A percentile compares a stretch with the other conserved stretches of the same genome.
Evolutionary conservation across 352 stramenopile genomes (phyloP).

Genomic region (Plasmopara viticola): DNA sequence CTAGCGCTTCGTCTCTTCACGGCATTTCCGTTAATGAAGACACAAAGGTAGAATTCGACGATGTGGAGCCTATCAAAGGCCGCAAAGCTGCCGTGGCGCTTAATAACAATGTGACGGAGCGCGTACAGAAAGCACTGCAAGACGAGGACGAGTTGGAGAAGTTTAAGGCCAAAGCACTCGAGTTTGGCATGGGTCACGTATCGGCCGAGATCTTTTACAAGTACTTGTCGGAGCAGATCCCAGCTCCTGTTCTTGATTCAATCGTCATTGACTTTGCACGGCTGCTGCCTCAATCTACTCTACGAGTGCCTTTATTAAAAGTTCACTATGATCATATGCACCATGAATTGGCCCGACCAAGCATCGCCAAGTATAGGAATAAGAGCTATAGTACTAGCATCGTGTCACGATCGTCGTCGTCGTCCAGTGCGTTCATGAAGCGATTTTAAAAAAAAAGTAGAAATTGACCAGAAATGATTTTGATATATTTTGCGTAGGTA

Average conservation of each 20-base stretch:
- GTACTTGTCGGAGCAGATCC: conserved; percentile 57
- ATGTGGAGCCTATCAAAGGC: conserved; percentile 70
- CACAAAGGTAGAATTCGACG: conserved; percentile 41
- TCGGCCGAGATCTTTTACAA: conserved; percentile 54
- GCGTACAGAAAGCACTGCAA: conserved; percentile 45
- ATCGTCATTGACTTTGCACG: conserved; percentile 81
- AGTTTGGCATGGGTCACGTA: conserved; percentile 69
- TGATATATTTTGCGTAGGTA: conserved; percentile 6
- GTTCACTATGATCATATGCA: conserved; percentile 55
- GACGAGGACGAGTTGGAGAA: conserved; percentile 57
- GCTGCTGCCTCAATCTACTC: conserved; percentile 47
- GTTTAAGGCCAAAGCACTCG: conserved; percentile 72
- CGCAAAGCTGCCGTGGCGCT: conserved; percentile 66
- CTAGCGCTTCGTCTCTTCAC: conserved; percentile 42
- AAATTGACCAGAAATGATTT: not conserved
- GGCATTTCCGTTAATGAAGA: conserved; percentile 49
- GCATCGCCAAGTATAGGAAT: conserved; percentile 36
- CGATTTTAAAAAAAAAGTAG: too few species aligned
- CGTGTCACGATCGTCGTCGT: conserved; percentile 23
- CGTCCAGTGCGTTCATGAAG: conserved; percentile 22
- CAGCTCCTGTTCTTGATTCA: conserved; percentile 40
- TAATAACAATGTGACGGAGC: conserved; percentile 71
- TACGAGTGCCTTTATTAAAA: conserved; percentile 67
- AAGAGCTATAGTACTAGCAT: conserved; percentile 60
- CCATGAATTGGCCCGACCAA: conserved; percentile 19